Base-by-base conservation (phyloP, 2,329 filamentous ascomycete genomes). In the Orbilia brochopaga region DNA sequence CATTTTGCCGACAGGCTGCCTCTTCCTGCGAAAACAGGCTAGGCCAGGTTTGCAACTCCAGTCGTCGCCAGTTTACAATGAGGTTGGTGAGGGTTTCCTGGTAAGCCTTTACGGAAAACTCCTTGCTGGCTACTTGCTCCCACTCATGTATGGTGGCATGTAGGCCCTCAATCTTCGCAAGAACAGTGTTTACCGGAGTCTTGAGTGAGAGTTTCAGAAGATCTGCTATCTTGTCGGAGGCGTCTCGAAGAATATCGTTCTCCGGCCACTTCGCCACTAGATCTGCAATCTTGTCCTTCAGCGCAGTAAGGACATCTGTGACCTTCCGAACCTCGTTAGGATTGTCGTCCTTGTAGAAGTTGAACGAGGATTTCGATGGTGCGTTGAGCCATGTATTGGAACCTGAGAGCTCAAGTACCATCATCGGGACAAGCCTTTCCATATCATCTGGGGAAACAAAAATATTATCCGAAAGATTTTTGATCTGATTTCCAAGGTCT, bases 1-100 rank as follows among this genome's bases (percentile, higher is more conserved):
- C 92, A 77, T 91, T 88, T 54, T 90, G 85, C 21, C 88, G 83
- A 76, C 88, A 92, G 76, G 89, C 91, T 59, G 86, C 83, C 40
- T 87, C 84, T 79, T 99, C 94, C 78, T 90, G 87, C 75, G 96
- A 91, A 70, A 99, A 89, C 1, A 99, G 80, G 46, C 88, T 90
- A 37, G 90, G 88, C 94, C 94, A 99, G 0, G 93, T 97, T 0
- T 90, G 89, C 24, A 99, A 83, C 78, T 99, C 94, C 32, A 99
- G 83, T 69, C 92, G 88, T 73, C 94, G 86, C 95, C 95, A 99
- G 77, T 85, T 86, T 62, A 97, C 88, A 57, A 97, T 88, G 24
- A 91, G 85, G 55, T 87, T 85, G 0, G 92, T 96, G 11, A 97
- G 81, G 50, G 87, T 85, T 73, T 95, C 88, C 75, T 95, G 92